phyloP scores from a whole-genome alignment of 345 rosid genomes.

The Mallotus nudiflorus region DNA sequence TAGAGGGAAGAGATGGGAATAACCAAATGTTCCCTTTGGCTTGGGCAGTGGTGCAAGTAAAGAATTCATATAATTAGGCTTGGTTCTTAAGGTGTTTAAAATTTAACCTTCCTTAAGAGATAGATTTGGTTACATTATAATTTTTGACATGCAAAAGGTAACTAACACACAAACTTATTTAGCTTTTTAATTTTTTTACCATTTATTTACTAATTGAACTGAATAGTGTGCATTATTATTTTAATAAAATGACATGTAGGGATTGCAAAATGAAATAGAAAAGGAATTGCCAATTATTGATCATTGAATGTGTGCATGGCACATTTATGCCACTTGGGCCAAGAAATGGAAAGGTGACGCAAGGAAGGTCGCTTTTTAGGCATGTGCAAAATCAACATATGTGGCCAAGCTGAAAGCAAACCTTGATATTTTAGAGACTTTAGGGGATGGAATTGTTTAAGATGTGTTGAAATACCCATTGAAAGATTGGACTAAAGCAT shows the following conservation, averaged over 20 bases:
- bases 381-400: background rate
- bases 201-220: background rate
- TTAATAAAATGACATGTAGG: background rate
- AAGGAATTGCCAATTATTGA: background rate
- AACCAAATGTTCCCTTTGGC: background rate
- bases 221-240: no score
- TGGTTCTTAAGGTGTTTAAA: background rate
- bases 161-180: no score
- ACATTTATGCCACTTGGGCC: background rate
- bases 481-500: background rate
- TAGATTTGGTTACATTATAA: background rate
- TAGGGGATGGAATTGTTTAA: background rate
- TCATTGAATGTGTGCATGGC: background rate
- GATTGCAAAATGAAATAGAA: background rate
- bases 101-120: background rate
- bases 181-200: background rate
- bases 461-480: background rate
- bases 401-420: background rate
- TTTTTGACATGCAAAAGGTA: background rate
- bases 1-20: background rate
- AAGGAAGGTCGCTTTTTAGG: background rate
- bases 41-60: background rate
- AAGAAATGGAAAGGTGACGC: background rate
- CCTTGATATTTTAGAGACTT: background rate
- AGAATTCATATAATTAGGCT: background rate